Conservation (phyloP, 2,329 filamentous ascomycete species). For the Aspergillus chevalieri region DNA sequence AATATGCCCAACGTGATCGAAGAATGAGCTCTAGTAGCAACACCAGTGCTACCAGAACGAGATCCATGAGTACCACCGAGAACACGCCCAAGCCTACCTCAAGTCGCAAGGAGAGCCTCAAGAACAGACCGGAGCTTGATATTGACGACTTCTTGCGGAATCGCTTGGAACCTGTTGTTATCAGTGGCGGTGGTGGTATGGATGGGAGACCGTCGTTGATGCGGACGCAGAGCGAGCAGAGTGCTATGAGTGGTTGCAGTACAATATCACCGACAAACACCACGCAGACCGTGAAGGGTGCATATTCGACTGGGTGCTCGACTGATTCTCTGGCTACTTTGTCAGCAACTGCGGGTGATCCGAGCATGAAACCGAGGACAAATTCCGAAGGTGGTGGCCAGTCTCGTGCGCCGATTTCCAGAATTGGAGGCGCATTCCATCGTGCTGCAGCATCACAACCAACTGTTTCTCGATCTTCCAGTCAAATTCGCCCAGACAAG, state of each 20-base stretch:
- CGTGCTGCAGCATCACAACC: background rate
- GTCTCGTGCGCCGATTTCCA: background rate
- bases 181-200: slow-evolving; percentile 40
- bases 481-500: background rate
- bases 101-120: slow-evolving; percentile 37
- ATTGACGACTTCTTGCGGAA: slow-evolving; percentile 45
- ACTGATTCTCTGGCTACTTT: slow-evolving; percentile 28
- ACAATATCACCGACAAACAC: slow-evolving; percentile 22
- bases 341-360: slow-evolving; percentile 16
- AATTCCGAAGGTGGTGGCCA: slow-evolving; percentile 1
- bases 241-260: slow-evolving; percentile 27
- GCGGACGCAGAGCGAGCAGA: slow-evolving; percentile 37
- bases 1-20: slow-evolving; percentile 41
- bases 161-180: slow-evolving; percentile 45
- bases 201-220: slow-evolving; percentile 20
- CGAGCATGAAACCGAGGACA: slow-evolving; percentile 2
- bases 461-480: background rate
- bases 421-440: background rate
- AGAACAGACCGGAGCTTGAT: slow-evolving; percentile 36
- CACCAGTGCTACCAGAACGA: slow-evolving; percentile 27
- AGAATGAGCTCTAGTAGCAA: slow-evolving; percentile 37
- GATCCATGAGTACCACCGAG: slow-evolving; percentile 36
- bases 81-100: slow-evolving; percentile 29
- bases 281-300: slow-evolving; percentile 12
- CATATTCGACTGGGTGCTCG: slow-evolving; percentile 25